Evolutionary conservation across 345 rosid species (phyloP).

Genomic region (Lepidium didymum): DNA sequence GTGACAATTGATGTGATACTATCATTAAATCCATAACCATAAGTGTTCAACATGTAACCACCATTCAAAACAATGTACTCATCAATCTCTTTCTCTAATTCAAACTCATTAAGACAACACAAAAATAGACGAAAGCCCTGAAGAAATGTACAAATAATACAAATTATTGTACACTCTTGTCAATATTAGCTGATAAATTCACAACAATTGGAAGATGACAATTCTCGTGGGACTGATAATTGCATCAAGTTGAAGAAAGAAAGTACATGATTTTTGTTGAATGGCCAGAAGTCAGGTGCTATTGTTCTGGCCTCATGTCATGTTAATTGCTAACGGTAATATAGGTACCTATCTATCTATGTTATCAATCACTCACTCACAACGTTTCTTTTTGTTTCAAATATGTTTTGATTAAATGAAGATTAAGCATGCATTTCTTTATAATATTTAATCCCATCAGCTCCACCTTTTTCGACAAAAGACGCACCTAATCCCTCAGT

Average conservation of each 20-base stretch:
- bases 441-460: neutral
- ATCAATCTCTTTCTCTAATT: neutral
- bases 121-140: neutral
- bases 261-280: neutral
- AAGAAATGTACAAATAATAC: neutral
- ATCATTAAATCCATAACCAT: neutral
- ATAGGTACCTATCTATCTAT: neutral
- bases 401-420: neutral
- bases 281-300: constrained; percentile 28
- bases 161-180: no score
- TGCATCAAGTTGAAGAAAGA: no score
- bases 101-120: neutral
- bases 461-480: neutral
- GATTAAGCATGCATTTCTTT: neutral
- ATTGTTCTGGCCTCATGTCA: constrained; percentile 1
- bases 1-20: neutral
- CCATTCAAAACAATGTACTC: neutral
- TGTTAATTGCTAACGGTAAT: constrained; percentile 26
- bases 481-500: constrained; percentile 12
- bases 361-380: neutral
- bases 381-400: neutral
- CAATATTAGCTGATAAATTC: no score
- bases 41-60: neutral
- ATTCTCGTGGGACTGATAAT: neutral
- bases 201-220: neutral